Conservation (phyloP, 345 rosid species). For the Diplotaxis tenuifolia region DNA sequence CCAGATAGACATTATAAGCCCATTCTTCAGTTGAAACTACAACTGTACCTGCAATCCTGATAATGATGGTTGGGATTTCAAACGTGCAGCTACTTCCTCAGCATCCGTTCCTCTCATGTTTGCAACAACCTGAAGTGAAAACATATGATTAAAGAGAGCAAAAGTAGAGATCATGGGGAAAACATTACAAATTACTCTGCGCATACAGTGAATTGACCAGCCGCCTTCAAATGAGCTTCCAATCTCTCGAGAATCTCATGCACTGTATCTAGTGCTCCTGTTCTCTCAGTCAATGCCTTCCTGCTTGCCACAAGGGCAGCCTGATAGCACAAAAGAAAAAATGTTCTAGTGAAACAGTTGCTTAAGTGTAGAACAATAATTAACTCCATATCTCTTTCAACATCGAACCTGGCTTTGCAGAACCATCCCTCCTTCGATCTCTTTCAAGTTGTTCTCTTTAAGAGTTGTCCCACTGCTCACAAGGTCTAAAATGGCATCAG, state of each 20-base stretch:
- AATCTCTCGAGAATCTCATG: constrained; percentile 92
- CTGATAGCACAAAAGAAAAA: constrained; percentile 37
- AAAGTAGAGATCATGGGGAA: not conserved
- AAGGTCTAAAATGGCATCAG: constrained; percentile 96
- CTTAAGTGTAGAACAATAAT: constrained; percentile 6
- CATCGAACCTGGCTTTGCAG: constrained; percentile 80
- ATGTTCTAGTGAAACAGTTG: not conserved
- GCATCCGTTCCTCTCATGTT: constrained; percentile 89
- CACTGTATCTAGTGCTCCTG: constrained; percentile 57
- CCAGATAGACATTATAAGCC: not conserved
- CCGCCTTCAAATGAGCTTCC: constrained; percentile 90
- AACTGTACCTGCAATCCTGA: constrained; percentile 80
- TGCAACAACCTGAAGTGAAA: constrained; percentile 66
- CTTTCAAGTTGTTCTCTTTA: constrained; percentile 91
- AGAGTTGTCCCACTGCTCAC: constrained; percentile 97
- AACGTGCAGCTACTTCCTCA: constrained; percentile 76
- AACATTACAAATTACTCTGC: not conserved
- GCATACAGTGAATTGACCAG: constrained; percentile 69
- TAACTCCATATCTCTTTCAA: constrained; percentile 12
- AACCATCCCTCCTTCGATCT: constrained; percentile 85
- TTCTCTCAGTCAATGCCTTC: constrained; percentile 62
- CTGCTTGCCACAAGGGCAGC: constrained; percentile 87
- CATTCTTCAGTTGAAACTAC: constrained; percentile 7
- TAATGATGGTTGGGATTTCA: constrained; percentile 71
- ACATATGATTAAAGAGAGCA: not conserved